Base-by-base conservation (phyloP, 441 rosid genomes). In the Metrosideros polymorpha region DNA sequence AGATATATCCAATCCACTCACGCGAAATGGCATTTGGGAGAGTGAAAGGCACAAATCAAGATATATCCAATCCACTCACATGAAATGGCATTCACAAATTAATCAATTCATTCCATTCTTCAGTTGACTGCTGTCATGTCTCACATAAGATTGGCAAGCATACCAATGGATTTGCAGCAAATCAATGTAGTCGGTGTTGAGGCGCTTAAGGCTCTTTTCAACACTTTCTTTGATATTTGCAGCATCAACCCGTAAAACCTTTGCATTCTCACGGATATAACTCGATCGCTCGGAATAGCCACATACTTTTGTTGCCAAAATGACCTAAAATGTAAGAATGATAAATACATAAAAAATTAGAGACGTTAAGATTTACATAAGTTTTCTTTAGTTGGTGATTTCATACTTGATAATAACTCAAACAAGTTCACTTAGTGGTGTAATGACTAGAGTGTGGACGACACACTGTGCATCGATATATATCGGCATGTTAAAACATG, bases 161-260 rank as follows among this genome's bases (percentile, higher is more conserved):
- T 93, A 96, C 99, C 99, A 96, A 88, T 97, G 99, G 90, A 97
- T 96, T 91, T 97, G 99, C 90, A 97, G 88, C 91, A 96, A 88
- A 89, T 95, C 99, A 88, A 97, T 94, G 90, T 95, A 96, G 88
- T 97, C 99, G 30, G 96, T 97, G 86, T 94, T 93, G 51, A 97
- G 96, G 77, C 99, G 96, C 90, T 94, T 93, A 55, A 97, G 98
- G 90, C 99, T 97, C 88, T 97, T 93, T 92, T 97, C 99, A n/a
- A 97, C 99, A 56, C 99, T 96, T 87, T 97, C 98, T 90, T 88
- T 97, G 86, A 97, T 96, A 88, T 96, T 97, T 86, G 96, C 94
- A 86, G 94, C 96, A 92, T 97, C 95, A 63, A 97, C 98, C 83
- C 98, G 93, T 90, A 91, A 76, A 89, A 91, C 92, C 59, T 91